Conservation (phyloP, 106 monocot genomes). For the Gastrodia elata region DNA sequence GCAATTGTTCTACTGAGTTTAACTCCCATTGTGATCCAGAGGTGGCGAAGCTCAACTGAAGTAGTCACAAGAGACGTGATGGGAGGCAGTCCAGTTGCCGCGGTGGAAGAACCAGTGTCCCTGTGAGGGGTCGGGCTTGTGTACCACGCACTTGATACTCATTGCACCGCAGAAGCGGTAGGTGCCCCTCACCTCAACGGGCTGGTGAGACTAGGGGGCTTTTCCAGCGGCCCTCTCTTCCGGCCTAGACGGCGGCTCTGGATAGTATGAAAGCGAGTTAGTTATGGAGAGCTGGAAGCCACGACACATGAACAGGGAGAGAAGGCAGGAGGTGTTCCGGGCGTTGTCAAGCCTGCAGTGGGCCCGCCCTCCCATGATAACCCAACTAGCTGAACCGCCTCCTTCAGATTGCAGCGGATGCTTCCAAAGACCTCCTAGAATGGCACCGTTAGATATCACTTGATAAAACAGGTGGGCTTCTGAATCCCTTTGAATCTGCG, state of each 20-base stretch:
- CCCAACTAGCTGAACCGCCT: slow-evolving; percentile 77
- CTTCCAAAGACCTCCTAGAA: slow-evolving; percentile 63
- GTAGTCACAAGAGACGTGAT: slow-evolving; percentile 41
- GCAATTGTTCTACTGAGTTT: neutral
- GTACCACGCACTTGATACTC: slow-evolving; percentile 33
- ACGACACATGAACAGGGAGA: slow-evolving; percentile 52
- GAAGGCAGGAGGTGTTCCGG: slow-evolving; percentile 84
- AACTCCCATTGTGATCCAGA: neutral
- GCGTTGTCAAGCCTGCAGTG: slow-evolving; percentile 96
- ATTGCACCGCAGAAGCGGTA: slow-evolving; percentile 57
- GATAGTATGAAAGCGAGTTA: slow-evolving; percentile 35
- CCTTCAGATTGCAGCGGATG: slow-evolving; percentile 78
- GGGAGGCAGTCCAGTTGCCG: slow-evolving; percentile 44
- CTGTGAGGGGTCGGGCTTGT: slow-evolving; percentile 41
- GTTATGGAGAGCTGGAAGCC: slow-evolving; percentile 83
- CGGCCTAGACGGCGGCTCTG: slow-evolving; percentile 18
- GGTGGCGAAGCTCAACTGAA: slow-evolving; percentile 53
- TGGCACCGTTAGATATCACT: slow-evolving; percentile 84
- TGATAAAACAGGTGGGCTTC: slow-evolving; percentile 89
- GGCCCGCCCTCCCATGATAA: slow-evolving; percentile 83
- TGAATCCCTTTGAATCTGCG: slow-evolving; percentile 82
- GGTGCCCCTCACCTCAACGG: slow-evolving; percentile 10
- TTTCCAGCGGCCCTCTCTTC: slow-evolving; percentile 16
- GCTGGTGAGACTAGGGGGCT: slow-evolving; percentile 10
- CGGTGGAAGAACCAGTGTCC: slow-evolving; percentile 53